Percentiles rank a stretch among this genome's conserved stretches.
These are phyloP conservation scores for Linum tenue DNA, from an alignment of 345 rosid species.

Conservation along the genomic window DNA sequence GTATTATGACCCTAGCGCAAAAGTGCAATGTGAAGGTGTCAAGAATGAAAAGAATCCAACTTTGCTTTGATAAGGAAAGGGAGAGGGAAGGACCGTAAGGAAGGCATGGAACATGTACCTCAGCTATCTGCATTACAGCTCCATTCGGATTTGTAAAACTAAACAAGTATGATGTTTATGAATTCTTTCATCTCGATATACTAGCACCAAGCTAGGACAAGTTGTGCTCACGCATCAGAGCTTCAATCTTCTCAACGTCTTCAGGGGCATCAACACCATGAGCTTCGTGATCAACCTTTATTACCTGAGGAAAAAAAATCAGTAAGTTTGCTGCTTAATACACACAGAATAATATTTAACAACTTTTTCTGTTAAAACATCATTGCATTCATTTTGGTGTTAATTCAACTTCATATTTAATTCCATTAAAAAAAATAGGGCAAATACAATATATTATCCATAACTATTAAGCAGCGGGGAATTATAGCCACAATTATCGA, in stretches of 20 bases:
- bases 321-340: no score
- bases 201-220: slow-evolving; percentile 25
- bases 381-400: background rate
- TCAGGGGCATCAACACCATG: slow-evolving; percentile 85
- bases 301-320: slow-evolving; percentile 47
- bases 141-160: background rate
- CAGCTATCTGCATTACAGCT: background rate
- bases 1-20: no score
- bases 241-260: slow-evolving; percentile 76
- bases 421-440: no score
- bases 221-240: slow-evolving; percentile 62
- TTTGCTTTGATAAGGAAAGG: background rate
- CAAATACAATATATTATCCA: no score
- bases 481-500: no score
- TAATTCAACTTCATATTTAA: no score
- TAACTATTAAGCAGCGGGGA: no score
- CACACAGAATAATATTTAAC: background rate
- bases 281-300: slow-evolving; percentile 85
- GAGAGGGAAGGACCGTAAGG: background rate
- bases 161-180: background rate
- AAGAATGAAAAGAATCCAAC: background rate
- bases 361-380: background rate
- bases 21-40: background rate
- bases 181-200: no score
- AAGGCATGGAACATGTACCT: background rate